A percentile compares a stretch with the other conserved stretches of the same genome.
Conservation (phyloP, 352 stramenopile genomes). For the Pythium periplocum region DNA sequence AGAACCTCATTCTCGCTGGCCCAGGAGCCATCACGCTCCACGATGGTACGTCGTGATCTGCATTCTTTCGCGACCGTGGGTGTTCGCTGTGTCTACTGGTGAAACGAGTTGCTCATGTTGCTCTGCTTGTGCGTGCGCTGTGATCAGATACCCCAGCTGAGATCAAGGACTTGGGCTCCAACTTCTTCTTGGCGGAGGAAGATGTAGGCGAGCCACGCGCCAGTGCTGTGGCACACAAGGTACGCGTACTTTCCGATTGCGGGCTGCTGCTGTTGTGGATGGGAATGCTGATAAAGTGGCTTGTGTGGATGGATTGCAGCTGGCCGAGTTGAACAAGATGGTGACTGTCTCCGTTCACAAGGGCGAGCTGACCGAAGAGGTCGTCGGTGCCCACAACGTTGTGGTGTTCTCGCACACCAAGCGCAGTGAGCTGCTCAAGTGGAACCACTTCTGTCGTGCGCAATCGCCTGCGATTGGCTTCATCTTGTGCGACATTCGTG, state of each 20-base stretch:
- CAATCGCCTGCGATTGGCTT: conserved; percentile 77
- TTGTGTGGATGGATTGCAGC: conserved; percentile 8
- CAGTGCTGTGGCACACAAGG: conserved; percentile 54
- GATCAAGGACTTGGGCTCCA: conserved; percentile 87
- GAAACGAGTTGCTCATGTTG: no score
- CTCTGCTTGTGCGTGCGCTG: neutral
- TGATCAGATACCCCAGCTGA: conserved; percentile 53
- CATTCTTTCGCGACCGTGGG: neutral
- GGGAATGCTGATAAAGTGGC: neutral
- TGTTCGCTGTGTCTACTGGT: neutral
- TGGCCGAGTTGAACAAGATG: conserved; percentile 91
- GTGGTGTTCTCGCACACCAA: conserved; percentile 84
- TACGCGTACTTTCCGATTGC: neutral
- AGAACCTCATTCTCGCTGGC: conserved; percentile 92
- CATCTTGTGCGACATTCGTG: conserved; percentile 74
- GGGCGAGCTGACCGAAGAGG: conserved; percentile 53
- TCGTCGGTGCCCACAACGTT: conserved; percentile 74
- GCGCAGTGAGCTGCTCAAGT: conserved; percentile 75
- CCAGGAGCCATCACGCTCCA: conserved; percentile 85
- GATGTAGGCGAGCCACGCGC: conserved; percentile 71
- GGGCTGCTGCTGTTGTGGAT: neutral
- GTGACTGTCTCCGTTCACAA: conserved; percentile 74
- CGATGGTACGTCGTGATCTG: conserved; percentile 34
- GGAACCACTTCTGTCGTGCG: conserved; percentile 86
- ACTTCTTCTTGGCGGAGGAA: conserved; percentile 90